Percentiles rank a stretch among this genome's conserved stretches.
Evolutionary conservation across 1,139 yeast species (phyloP).

Genomic region (Hanseniaspora gamundiae): DNA sequence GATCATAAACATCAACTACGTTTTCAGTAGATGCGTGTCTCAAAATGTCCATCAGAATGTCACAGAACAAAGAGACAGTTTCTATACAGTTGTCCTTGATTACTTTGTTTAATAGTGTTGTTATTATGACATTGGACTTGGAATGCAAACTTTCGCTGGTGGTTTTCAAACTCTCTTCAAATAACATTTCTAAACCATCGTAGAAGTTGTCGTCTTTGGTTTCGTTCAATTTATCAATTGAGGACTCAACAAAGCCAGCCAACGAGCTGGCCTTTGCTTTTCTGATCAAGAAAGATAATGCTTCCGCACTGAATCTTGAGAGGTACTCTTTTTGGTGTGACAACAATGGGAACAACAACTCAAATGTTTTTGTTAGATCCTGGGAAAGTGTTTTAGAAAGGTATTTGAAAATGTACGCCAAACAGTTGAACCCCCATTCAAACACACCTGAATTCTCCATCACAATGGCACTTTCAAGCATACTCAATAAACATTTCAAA

Average conservation of each 20-base stretch:
- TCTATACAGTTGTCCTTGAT: conserved; percentile 2
- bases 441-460: conserved; percentile 42
- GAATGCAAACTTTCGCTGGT: conserved; percentile 69
- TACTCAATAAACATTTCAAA: conserved; percentile 37
- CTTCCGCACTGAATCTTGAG: conserved; percentile 80
- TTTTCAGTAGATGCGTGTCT: conserved; percentile 50
- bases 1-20: conserved; percentile 34
- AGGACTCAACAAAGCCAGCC: conserved; percentile 34
- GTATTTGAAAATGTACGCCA: conserved; percentile 86
- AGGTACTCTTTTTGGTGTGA: conserved; percentile 49
- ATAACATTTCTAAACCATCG: conserved; percentile 47
- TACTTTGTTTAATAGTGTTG: conserved; percentile 29
- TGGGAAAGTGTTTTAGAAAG: conserved; percentile 49
- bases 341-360: conserved; percentile 52
- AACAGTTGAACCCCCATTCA: conserved; percentile 74
- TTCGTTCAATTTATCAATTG: conserved; percentile 37
- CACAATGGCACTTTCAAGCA: conserved; percentile 37
- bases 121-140: conserved; percentile 41
- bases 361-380: conserved; percentile 59
- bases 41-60: conserved; percentile 46
- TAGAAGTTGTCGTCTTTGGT: conserved; percentile 33
- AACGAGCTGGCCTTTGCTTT: conserved; percentile 47
- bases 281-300: conserved; percentile 70
- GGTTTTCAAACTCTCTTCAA: conserved; percentile 65
- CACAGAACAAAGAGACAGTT: conserved; percentile 38